Evolutionary conservation across 495 filamentous ascomycete genomes (phyloP).

Genomic region (Aspergillus campestris): DNA sequence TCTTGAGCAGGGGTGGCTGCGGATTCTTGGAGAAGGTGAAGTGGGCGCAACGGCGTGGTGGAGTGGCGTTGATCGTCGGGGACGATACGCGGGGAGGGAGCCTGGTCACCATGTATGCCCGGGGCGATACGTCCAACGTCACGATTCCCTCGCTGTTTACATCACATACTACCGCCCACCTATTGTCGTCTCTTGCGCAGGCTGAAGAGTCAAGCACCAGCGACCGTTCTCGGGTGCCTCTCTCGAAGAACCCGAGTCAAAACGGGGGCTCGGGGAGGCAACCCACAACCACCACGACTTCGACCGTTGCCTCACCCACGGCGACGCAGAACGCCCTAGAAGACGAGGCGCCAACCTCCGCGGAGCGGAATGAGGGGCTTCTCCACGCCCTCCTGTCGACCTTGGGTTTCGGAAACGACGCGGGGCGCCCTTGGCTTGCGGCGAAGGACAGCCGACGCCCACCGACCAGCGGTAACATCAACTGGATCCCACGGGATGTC

Average conservation of each 20-base stretch:
- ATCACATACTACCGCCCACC: slow-evolving; percentile 85
- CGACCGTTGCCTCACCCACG: slow-evolving; percentile 17
- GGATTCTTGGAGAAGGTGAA: slow-evolving; percentile 96
- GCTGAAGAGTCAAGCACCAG: slow-evolving; percentile 47
- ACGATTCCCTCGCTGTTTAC: slow-evolving; percentile 93
- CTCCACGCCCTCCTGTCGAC: slow-evolving; percentile 46
- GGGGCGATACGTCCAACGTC: slow-evolving; percentile 88
- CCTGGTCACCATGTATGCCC: slow-evolving; percentile 93
- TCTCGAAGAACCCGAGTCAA: slow-evolving; percentile 16
- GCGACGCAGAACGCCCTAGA: slow-evolving; percentile 16
- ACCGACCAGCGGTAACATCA: slow-evolving; percentile 73
- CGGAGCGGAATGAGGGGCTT: slow-evolving; percentile 38
- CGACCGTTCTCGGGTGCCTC: slow-evolving; percentile 26
- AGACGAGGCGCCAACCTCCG: slow-evolving; percentile 8
- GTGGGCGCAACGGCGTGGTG: slow-evolving; percentile 89
- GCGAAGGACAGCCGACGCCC: slow-evolving; percentile 55
- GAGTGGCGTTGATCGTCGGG: slow-evolving; percentile 83
- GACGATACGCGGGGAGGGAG: slow-evolving; percentile 80
- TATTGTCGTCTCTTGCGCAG: slow-evolving; percentile 78
- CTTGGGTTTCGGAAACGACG: slow-evolving; percentile 41
- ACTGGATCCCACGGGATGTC: slow-evolving; percentile 65
- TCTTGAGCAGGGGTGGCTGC: slow-evolving; percentile 87
- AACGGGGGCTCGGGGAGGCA: slow-evolving; percentile 14
- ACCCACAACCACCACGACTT: slow-evolving; percentile 16
- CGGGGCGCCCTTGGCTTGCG: slow-evolving; percentile 11